Conservation (phyloP, 2,329 filamentous ascomycete genomes). For the Apiospora marii region DNA sequence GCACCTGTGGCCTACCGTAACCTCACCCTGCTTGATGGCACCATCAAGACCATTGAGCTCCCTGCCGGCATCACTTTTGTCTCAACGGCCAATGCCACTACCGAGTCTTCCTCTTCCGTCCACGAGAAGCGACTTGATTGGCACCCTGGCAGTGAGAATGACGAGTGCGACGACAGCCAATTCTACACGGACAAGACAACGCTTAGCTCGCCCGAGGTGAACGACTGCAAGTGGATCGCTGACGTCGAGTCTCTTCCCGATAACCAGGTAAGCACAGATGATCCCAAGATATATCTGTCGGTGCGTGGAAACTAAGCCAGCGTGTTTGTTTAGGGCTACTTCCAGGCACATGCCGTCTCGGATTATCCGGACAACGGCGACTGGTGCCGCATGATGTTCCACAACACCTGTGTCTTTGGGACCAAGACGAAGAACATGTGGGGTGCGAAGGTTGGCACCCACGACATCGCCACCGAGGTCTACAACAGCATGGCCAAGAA, state of each 20-base stretch:
- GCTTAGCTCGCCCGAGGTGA: not conserved
- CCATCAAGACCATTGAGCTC: not conserved
- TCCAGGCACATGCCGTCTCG: not conserved
- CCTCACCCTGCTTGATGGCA: conserved; percentile 19
- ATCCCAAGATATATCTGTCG: not conserved
- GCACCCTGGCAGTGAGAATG: not conserved
- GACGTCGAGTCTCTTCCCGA: not conserved
- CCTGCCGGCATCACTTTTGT: not conserved
- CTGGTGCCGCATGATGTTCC: conserved; percentile 21
- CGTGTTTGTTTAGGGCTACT: not conserved
- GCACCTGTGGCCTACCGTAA: conserved; percentile 4
- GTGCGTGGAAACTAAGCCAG: not conserved
- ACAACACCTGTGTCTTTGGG: conserved; percentile 22
- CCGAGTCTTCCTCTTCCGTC: not conserved
- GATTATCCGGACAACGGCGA: conserved; percentile 15
- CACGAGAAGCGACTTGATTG: conserved; percentile 19
- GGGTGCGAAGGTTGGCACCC: conserved; percentile 9
- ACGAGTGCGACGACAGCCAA: not conserved
- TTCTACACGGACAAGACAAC: conserved; percentile 6
- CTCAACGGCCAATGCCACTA: not conserved
- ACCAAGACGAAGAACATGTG: conserved; percentile 15
- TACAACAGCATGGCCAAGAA: not conserved
- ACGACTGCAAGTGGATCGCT: conserved; percentile 5
- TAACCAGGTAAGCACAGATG: not conserved
- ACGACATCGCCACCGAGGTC: conserved; percentile 18